These are phyloP conservation scores for Pseudopyricularia cyperi DNA, from an alignment of 2,329 filamentous ascomycete species.

Conservation along the genomic window DNA sequence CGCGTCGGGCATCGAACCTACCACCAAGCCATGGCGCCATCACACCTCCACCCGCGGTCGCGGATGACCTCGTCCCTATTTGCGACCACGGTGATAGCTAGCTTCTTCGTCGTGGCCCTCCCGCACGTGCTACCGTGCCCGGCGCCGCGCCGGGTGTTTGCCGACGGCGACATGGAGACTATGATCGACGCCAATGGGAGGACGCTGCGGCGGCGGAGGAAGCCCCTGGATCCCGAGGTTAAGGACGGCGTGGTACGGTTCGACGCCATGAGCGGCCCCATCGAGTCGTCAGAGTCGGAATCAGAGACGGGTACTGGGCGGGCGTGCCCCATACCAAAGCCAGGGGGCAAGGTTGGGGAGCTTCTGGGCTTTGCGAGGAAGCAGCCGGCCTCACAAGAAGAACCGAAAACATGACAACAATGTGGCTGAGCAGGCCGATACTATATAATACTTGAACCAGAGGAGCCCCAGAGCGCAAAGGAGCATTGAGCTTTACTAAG, in stretches of 20 bases:
- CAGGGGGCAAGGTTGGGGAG: slow-evolving; percentile 47
- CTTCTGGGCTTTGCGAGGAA: slow-evolving; percentile 46
- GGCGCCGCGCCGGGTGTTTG: slow-evolving; percentile 60
- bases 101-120: slow-evolving; percentile 82
- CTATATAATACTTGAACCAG: not conserved
- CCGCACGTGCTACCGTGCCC: slow-evolving; percentile 90
- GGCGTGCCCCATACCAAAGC: slow-evolving; percentile 90
- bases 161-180: slow-evolving; percentile 45
- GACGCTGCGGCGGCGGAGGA: slow-evolving; percentile 27
- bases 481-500: too few species aligned
- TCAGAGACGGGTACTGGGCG: slow-evolving; percentile 27
- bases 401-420: not conserved
- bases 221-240: slow-evolving; percentile 18
- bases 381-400: slow-evolving; percentile 10
- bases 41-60: slow-evolving; percentile 85
- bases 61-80: slow-evolving; percentile 90
- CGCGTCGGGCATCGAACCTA: not conserved
- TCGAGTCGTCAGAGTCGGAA: not conserved
- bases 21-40: slow-evolving; percentile 53
- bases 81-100: slow-evolving; percentile 78
- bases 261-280: slow-evolving; percentile 19
- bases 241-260: slow-evolving; percentile 37
- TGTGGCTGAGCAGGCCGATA: not conserved
- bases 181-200: slow-evolving; percentile 30
- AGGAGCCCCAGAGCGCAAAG: not conserved